Evolutionary conservation across 2,329 filamentous ascomycete genomes (phyloP), one percentile per base, ranked within the genome.

Genomic region (Cercospora nicotianae): DNA sequence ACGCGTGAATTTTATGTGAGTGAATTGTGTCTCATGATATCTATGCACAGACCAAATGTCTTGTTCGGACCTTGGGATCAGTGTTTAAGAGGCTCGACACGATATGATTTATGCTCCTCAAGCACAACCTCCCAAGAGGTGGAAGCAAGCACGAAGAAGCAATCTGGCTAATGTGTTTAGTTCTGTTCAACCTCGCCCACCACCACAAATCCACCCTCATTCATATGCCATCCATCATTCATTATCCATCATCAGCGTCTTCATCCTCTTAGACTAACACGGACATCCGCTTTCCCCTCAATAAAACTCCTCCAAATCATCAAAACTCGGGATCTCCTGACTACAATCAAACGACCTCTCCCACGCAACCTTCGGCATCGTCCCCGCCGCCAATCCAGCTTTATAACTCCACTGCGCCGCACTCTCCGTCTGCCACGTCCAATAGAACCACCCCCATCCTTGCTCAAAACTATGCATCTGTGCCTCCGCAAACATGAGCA

Each of bases 361-460:
- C 71, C 79, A 82, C 57, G 80, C 80, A 75, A 80, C 79, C 60
- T 76, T 67, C 1, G 95, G 95, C 81, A 99, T 79, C 59, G 94
- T 92, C 0, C 92, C 92, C 1, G 91, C 91, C 63, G 86, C 86
- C 70, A 94, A 83, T 0, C 93, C 94, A 71, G 89, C 84, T 80
- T 94, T 89, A 83, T 95, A 97, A 78, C 93, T 97, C 95, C 95
- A 99, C 81, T 97, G 93, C 68, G 89, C 84, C 60, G 91, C 89
- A 72, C 81, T 85, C 83, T 98, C 94, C 31, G 94, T 97, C 81
- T 93, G 88, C 94, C 95, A 96, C 36, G 94, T 98, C 95, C 95
- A 99, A 81, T 99, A 99, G 82, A 96, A 97, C 95, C 95, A 99
- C 60, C 95, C 95, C 90, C 91, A 95, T 5, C 92, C 93, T 70